phyloP scores from a whole-genome alignment of 73 alveolate genomes.

The Effrenium voratum region DNA sequence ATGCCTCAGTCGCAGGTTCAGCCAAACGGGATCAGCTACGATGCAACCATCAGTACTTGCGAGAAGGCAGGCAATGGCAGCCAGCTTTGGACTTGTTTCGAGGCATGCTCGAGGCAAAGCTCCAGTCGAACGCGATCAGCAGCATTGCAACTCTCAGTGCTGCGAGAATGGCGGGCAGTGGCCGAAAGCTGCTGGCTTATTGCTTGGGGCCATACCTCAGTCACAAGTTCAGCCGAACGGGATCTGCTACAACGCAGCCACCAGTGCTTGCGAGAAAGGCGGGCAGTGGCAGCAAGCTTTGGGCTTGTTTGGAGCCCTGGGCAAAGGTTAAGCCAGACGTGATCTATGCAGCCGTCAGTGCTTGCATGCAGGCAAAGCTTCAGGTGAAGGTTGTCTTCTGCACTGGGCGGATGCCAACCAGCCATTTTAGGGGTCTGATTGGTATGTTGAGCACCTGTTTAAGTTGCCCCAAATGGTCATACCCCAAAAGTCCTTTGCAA shows the following conservation, averaged over 20 bases:
- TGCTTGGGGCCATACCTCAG: background rate
- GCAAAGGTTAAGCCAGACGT: background rate
- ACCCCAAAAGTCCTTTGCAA: too few relatives aligned
- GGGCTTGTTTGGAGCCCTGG: background rate
- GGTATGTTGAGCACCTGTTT: too few relatives aligned
- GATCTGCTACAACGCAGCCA: background rate
- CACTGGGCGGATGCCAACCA: too few relatives aligned
- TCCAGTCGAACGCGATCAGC: background rate
- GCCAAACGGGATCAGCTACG: background rate
- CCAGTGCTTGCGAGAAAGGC: too few relatives aligned
- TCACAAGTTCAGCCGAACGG: background rate
- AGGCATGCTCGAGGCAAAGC: background rate
- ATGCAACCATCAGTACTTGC: too few relatives aligned
- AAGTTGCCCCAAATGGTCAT: too few relatives aligned
- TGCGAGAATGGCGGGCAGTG: background rate
- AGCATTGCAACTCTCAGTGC: background rate
- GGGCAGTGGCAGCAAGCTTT: background rate
- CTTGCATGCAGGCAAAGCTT: too few relatives aligned
- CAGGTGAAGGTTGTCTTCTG: too few relatives aligned
- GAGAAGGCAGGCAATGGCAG: constrained; percentile 21
- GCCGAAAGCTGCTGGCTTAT: background rate
- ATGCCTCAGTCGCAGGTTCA: background rate
- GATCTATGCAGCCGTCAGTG: too few relatives aligned
- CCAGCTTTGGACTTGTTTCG: background rate
- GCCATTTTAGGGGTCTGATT: too few relatives aligned